Base-by-base conservation (phyloP, 768 basidiomycete species). In the Pleurotus tuber-regium region DNA sequence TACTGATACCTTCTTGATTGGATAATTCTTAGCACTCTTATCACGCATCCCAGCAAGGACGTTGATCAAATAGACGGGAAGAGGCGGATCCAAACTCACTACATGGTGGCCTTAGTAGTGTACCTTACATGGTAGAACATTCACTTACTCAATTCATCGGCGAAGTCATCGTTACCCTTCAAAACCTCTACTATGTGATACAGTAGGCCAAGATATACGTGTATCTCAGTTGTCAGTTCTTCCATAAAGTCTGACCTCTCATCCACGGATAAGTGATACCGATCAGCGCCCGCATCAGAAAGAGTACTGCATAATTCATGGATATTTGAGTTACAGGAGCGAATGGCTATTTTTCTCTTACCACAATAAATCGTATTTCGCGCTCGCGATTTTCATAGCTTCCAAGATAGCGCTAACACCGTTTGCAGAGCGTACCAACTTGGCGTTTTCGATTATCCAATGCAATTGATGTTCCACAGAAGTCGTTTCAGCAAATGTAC, bases 71-170 rank as follows among this genome's bases (percentile, higher is more conserved):
- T 94, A 94, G 5, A 96, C 85, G 1, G 96, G 95, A 18, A 98
- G 71, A 10, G 97, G 95, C 10, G 95, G 95, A 41, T 96, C 92
- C 70, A 96, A 77, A 58, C 88, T 89, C 95, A 99, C 96, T 98
- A 56, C 23, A 47, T 54, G 48, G 26, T 51, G 25, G 48, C 35
- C 54, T 57, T 49, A 54, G 23, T 30, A 35, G 9, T 35, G 40
- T 26, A 41, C 36, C 21, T 33, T 41, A 43, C 36, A 41, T 39
- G 24, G 30, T 52, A 29, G 24, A 23, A 43, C 9, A 67, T 26
- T 18, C 6, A 35, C 95, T 76, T 69, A 97, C 96, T 98, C 42
- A 98, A 75, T 69, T 98, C 96, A 59, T 97, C 94, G 2, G 91
- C 94, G 65, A 98, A 98, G 59, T 93, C 86, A 53, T 95, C 92